phyloP scores from a whole-genome alignment of 306 rosid species.

The Quillaja saponaria region DNA sequence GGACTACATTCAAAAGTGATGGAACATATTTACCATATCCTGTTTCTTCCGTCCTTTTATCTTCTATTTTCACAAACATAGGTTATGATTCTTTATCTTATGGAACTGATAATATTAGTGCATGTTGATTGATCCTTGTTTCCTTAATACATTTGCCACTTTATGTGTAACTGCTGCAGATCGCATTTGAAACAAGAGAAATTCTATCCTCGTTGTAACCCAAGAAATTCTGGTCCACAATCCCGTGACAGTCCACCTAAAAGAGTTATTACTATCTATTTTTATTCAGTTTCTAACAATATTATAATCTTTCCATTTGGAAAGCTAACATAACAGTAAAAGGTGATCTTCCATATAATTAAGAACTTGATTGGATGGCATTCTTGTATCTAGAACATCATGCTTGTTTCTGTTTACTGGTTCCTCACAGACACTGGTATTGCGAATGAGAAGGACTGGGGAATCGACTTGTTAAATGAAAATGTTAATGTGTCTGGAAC shows the following conservation, averaged over 20 bases:
- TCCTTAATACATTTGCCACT: slow-evolving; percentile 27
- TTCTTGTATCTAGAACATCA: slow-evolving; percentile 15
- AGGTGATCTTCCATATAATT: slow-evolving; percentile 8
- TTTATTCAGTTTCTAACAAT: slow-evolving; percentile 8
- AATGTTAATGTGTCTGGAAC: slow-evolving; percentile 78
- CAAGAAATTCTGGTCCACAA: slow-evolving; percentile 77
- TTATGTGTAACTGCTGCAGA: slow-evolving; percentile 44
- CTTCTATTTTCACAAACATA: slow-evolving; percentile 16
- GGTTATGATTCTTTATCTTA: slow-evolving; percentile 2
- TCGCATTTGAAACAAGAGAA: slow-evolving; percentile 64
- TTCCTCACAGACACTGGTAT: slow-evolving; percentile 78
- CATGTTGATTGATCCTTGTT: slow-evolving; percentile 22
- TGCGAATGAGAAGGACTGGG: slow-evolving; percentile 98
- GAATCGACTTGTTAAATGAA: slow-evolving; percentile 75
- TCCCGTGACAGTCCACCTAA: slow-evolving; percentile 94
- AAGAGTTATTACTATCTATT: slow-evolving; percentile 61
- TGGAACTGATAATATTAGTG: slow-evolving; percentile 7
- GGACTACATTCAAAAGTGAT: too few species aligned
- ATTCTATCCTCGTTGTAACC: slow-evolving; percentile 70
- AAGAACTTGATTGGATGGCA: slow-evolving; percentile 16
- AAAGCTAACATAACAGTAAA: background rate
- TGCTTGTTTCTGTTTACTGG: slow-evolving; percentile 29
- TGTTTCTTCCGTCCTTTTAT: slow-evolving; percentile 13
- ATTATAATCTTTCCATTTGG: background rate
- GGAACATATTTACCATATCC: background rate